Percentiles rank a stretch among this genome's conserved stretches.
phyloP scores from a whole-genome alignment of 176 grass and related monocot species.

The Rhynchospora breviuscula region DNA sequence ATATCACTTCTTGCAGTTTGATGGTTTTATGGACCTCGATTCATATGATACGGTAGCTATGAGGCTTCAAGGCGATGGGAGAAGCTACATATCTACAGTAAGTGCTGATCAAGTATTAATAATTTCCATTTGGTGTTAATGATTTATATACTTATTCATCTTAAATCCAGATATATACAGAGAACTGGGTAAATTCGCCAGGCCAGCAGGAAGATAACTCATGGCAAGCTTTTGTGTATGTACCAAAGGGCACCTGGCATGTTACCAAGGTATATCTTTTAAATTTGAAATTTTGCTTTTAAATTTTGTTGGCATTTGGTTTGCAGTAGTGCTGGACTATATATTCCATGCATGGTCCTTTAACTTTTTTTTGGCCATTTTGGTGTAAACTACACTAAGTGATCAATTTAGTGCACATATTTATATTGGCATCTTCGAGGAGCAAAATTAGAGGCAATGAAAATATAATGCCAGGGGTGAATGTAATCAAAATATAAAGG shows the following conservation, averaged over 20 bases:
- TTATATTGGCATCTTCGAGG: background rate
- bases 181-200: slow-evolving; percentile 94
- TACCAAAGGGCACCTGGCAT: slow-evolving; percentile 55
- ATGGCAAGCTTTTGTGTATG: slow-evolving; percentile 84
- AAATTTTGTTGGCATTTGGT: background rate
- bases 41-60: slow-evolving; percentile 95
- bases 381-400: background rate
- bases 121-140: slow-evolving; percentile 22
- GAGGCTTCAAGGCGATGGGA: slow-evolving; percentile 88
- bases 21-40: slow-evolving; percentile 87
- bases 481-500: background rate
- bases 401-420: background rate
- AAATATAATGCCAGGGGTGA: background rate
- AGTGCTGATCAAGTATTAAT: slow-evolving; percentile 8
- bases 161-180: slow-evolving; percentile 79
- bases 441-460: background rate
- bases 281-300: background rate
- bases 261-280: slow-evolving; percentile 56
- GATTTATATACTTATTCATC: background rate
- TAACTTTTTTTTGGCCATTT: background rate
- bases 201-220: slow-evolving; percentile 92
- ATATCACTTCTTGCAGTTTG: slow-evolving; percentile 47
- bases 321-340: background rate
- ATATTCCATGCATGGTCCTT: background rate
- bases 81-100: slow-evolving; percentile 97